phyloP scores from a whole-genome alignment of 345 rosid genomes.

The Corchorus capsularis region DNA sequence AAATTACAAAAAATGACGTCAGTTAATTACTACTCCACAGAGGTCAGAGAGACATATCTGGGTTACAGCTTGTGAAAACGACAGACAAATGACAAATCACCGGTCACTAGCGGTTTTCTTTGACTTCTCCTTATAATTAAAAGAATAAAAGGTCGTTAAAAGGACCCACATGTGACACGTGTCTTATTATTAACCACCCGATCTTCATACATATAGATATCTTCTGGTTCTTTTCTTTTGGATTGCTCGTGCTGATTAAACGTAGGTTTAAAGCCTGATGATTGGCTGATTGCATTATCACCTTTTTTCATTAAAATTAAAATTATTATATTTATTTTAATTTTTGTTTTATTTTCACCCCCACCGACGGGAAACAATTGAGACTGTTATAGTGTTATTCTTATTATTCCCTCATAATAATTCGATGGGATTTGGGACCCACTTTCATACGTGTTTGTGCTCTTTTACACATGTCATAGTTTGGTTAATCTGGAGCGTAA shows the following conservation, averaged over 20 bases:
- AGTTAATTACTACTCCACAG: neutral
- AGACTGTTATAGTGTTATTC: neutral
- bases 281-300: neutral
- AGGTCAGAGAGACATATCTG: neutral
- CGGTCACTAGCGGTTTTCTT: neutral
- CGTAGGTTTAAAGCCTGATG: neutral
- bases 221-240: neutral
- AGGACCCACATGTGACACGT: neutral
- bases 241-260: neutral
- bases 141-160: neutral
- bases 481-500: neutral
- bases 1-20: neutral
- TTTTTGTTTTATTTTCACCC: neutral
- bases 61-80: constrained; percentile 5
- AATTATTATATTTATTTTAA: no score
- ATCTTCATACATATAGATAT: neutral
- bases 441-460: neutral
- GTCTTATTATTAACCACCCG: neutral
- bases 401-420: neutral
- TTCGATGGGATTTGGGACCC: neutral
- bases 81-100: constrained; percentile 1
- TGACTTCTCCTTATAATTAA: neutral
- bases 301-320: neutral
- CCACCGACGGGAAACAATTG: constrained; percentile 5
- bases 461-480: constrained; percentile 3